A percentile compares a stretch with the other conserved stretches of the same genome.
These are phyloP conservation scores for Platanus orientalis DNA, from an alignment of 164 flowering plant genomes.

Conservation along the genomic window DNA sequence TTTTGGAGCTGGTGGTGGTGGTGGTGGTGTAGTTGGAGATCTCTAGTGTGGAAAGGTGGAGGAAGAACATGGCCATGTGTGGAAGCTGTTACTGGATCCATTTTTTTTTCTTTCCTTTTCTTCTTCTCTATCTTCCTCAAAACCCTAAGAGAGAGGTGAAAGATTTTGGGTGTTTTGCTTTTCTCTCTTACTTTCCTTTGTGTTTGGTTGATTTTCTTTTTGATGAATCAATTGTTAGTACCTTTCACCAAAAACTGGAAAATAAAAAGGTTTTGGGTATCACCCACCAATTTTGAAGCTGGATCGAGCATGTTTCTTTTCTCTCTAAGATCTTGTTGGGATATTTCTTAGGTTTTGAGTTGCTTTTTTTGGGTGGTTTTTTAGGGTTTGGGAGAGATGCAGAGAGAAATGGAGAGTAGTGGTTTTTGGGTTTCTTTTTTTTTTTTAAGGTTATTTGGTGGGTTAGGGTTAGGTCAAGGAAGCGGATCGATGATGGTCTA, in stretches of 20 bases:
- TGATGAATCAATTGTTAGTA: conserved; percentile 16
- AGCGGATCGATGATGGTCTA: conserved; percentile 35
- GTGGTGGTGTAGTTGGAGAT: conserved; percentile 59
- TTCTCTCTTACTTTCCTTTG: not conserved
- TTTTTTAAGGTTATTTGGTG: conserved; percentile 19
- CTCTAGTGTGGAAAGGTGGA: conserved; percentile 72
- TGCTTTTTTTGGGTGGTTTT: conserved; percentile 16
- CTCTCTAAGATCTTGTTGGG: conserved; percentile 7
- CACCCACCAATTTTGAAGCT: conserved; percentile 40
- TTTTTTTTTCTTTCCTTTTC: conserved; percentile 11
- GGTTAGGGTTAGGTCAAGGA: conserved; percentile 63
- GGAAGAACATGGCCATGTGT: conserved; percentile 74
- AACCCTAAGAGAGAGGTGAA: not conserved
- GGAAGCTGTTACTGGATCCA: conserved; percentile 64
- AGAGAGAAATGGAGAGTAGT: conserved; percentile 7
- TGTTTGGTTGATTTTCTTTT: not conserved
- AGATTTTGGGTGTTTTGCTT: not conserved
- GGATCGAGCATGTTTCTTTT: conserved; percentile 22
- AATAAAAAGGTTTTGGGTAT: conserved; percentile 18
- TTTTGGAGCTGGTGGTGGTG: conserved; percentile 37
- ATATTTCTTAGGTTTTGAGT: conserved; percentile 2
- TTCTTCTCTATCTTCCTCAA: not conserved
- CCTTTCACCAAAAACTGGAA: conserved; percentile 18
- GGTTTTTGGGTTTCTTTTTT: conserved; percentile 8
- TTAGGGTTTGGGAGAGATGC: conserved; percentile 27